These are phyloP conservation scores for Aspergillus diversus DNA, from an alignment of 495 filamentous ascomycete genomes.

Conservation along the genomic window DNA sequence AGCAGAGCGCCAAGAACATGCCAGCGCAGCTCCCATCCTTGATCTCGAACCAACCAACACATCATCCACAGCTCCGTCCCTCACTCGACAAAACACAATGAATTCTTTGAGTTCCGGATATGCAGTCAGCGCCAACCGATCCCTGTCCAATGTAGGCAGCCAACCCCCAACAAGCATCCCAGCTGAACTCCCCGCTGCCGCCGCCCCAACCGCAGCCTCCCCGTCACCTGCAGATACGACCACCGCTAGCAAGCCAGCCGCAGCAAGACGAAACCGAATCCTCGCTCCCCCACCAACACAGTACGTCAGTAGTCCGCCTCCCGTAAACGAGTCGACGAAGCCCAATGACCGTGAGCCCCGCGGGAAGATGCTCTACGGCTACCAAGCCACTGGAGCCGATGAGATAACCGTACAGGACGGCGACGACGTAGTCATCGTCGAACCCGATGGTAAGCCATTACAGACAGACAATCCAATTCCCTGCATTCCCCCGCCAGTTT, in stretches of 20 bases:
- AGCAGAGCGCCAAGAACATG: slow-evolving; percentile 74
- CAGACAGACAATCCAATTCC: not conserved
- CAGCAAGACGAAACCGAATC: slow-evolving; percentile 65
- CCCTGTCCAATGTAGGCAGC: slow-evolving; percentile 60
- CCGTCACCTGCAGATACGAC: slow-evolving; percentile 38
- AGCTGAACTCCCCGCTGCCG: slow-evolving; percentile 28
- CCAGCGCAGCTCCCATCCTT: slow-evolving; percentile 56
- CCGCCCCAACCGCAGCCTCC: slow-evolving; percentile 33
- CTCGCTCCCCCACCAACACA: slow-evolving; percentile 85
- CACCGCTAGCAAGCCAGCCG: slow-evolving; percentile 45
- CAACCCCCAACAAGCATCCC: slow-evolving; percentile 15
- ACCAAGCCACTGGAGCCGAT: slow-evolving; percentile 75
- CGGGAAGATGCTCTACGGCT: slow-evolving; percentile 88
- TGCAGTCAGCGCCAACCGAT: slow-evolving; percentile 75
- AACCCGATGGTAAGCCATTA: slow-evolving; percentile 76
- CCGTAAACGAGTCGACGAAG: slow-evolving; percentile 41
- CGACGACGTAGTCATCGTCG: slow-evolving; percentile 73
- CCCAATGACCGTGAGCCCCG: slow-evolving; percentile 56
- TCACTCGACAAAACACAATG: slow-evolving; percentile 88
- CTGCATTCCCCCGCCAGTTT: not conserved
- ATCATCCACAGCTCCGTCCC: slow-evolving; percentile 47
- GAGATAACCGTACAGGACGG: slow-evolving; percentile 82
- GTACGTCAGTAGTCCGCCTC: slow-evolving; percentile 70
- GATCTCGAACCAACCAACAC: slow-evolving; percentile 44
- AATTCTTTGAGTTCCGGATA: slow-evolving; percentile 90